Evolutionary conservation across 1,284 basidiomycete species (phyloP), one percentile per base, ranked within the genome.

Genomic region (Volvariella volvacea): DNA sequence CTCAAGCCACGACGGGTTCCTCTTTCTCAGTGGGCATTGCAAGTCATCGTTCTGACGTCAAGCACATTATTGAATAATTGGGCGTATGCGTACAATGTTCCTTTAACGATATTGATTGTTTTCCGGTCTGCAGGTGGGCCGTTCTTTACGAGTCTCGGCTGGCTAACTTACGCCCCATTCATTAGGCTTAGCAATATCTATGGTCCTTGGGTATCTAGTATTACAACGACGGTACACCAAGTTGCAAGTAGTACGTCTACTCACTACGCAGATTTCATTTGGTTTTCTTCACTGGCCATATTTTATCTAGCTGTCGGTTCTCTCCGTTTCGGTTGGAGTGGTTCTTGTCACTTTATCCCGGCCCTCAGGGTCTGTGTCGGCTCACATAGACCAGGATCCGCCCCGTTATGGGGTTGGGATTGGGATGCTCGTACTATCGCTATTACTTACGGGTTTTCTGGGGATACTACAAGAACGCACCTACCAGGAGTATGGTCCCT

Each of bases 391-490:
- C 19, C 34, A 64, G 12, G 71, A 78, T 45, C 33, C 67, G 12
- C 55, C 59, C 17, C 67, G 68, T 51, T 93, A 92, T 55, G 52
- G 73, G 1, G 66, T 74, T 1, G 91, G 91, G 4, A 76, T 94
- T n/a, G 52, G 63, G 8, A 78, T 93, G 70, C 74, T 94, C 33
- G 66, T 78, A 6, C 53, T 76, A 1, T 89, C 90, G 0, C 67
- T 92, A 10, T 61, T 93, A 43, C 70, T 89, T 32, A 86, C 85
- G 0, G 87, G 83, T 0, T 64, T 82, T 9, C 75, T 92, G 44
- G 92, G 92, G 0, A 57, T 90, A 17, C 72, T 88, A 42, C 91
- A 94, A 70, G 91, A 94, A 59, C 68, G 68, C 41, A 92, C 90
- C 2, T 95, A 89, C 57, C 68, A 64, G 37, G 73, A 65, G 43